Evolutionary conservation across 139 green algal genomes (phyloP).

Genomic region (Chlamydomonas sp.): DNA sequence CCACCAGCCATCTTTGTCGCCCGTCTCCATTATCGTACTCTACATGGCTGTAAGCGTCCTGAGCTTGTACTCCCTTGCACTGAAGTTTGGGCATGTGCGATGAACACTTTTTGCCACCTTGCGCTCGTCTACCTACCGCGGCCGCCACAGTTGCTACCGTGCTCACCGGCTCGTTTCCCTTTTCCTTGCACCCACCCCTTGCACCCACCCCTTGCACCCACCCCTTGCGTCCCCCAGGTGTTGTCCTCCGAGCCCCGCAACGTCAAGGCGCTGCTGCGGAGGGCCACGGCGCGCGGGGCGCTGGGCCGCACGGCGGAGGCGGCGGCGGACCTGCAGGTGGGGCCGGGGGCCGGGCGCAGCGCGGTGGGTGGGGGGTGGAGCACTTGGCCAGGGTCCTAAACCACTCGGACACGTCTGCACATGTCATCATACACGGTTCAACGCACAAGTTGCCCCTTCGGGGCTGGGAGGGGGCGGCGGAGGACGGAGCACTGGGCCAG

Average conservation of each 20-base stretch:
- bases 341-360: background rate
- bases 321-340: constrained; percentile 43
- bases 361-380: background rate
- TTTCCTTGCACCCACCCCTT: background rate
- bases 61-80: too few relatives aligned
- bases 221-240: constrained; percentile 25
- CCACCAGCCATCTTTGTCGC: background rate
- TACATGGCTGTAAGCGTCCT: too few relatives aligned
- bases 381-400: too few relatives aligned
- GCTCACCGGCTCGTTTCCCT: background rate
- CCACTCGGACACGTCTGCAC: too few relatives aligned
- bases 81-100: too few relatives aligned
- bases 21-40: too few relatives aligned
- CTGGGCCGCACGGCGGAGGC: constrained; percentile 46
- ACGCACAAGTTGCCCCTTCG: too few relatives aligned
- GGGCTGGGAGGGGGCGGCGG: too few relatives aligned
- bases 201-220: background rate
- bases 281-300: constrained; percentile 54
- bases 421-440: too few relatives aligned
- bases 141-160: background rate
- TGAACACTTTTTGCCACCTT: too few relatives aligned
- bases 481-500: too few relatives aligned
- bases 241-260: constrained; percentile 65
- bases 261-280: constrained; percentile 82
- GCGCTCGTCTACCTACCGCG: too few relatives aligned